phyloP scores from a whole-genome alignment of 176 grass and related monocot genomes.

The Aegilops speltoides region DNA sequence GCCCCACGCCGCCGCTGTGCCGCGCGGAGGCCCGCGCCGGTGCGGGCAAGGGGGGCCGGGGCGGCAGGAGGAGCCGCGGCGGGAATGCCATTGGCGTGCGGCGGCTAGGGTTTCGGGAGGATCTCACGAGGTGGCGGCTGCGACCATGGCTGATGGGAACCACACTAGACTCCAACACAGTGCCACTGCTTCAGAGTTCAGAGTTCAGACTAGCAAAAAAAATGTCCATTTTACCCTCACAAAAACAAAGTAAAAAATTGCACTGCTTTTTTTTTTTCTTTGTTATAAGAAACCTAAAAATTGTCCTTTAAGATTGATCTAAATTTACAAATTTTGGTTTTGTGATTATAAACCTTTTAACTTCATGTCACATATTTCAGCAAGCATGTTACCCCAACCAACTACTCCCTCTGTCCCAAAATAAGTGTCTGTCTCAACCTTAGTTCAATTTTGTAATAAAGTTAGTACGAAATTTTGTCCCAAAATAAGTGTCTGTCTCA shows the following conservation, averaged over 20 bases:
- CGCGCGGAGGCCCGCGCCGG: slow-evolving; percentile 15
- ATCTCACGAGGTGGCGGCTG: slow-evolving; percentile 8
- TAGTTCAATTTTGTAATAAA: no score
- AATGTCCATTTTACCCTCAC: not conserved
- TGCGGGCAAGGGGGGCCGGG: not conserved
- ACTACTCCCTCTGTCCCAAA: no score
- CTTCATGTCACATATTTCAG: not conserved
- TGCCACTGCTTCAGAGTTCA: not conserved
- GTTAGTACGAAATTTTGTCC: no score
- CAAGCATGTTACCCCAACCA: no score
- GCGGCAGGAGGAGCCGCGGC: slow-evolving; percentile 18
- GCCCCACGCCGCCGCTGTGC: slow-evolving; percentile 12
- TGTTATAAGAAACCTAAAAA: not conserved
- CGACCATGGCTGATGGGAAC: slow-evolving; percentile 17
- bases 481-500: no score
- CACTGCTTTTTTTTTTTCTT: not conserved
- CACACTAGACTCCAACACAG: not conserved
- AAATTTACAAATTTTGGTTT: not conserved
- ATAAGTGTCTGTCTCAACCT: no score
- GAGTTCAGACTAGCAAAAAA: not conserved
- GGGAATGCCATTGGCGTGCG: slow-evolving; percentile 28
- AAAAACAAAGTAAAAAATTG: not conserved
- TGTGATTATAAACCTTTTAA: not conserved
- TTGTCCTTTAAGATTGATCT: not conserved
- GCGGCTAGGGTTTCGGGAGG: slow-evolving; percentile 32